Base-by-base conservation (phyloP, 1,139 yeast genomes). In the Eremothecium coryli region DNA sequence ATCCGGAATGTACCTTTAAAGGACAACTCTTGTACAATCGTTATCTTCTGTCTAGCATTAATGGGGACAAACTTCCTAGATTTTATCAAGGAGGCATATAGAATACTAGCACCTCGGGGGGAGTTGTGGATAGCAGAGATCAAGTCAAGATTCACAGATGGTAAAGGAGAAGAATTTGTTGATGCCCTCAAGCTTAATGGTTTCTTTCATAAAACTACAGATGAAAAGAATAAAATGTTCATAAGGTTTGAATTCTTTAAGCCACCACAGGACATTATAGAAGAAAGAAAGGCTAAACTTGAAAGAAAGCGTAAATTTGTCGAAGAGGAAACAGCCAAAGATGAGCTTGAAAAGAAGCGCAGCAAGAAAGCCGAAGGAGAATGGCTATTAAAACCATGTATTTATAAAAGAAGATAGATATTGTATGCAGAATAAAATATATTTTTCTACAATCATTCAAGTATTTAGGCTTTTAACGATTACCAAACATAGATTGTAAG, bases 51-150 rank as follows among this genome's bases (percentile, higher is more conserved):
- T 58, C 68, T 90, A 38, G 93, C 97, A 0, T 67, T 90, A 45
- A 90, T 93, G 99, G 98, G 99, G 4, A 90, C 97, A 4, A 90
- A 90, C 54, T 86, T 88, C 56, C 64, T 88, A 40, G 97, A 90
- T 54, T 93, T 90, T 54, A 73, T 90, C 38, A 68, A 77, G 40
- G 99, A 90, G 56, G 98, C 96, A 1, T 69, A 82, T 54, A 70
- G 99, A 47, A 69, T 90, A 15, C 65, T 90, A 38, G 79, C 86
- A 9, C 95, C 95, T 27, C 70, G 84, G 40, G 98, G 99, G 15
- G 95, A 88, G 53, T 63, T 90, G 32, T 93, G 98, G 98, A 85
- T 90, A 39, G 93, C 97, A 1, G 99, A 90, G 56, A 93, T 90
- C 60, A 90, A 90, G 61, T 84, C 95, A 1, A 68, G 99, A 49